These are phyloP conservation scores for Pichia kluyveri DNA, from an alignment of 805 yeast species.

Conservation along the genomic window DNA sequence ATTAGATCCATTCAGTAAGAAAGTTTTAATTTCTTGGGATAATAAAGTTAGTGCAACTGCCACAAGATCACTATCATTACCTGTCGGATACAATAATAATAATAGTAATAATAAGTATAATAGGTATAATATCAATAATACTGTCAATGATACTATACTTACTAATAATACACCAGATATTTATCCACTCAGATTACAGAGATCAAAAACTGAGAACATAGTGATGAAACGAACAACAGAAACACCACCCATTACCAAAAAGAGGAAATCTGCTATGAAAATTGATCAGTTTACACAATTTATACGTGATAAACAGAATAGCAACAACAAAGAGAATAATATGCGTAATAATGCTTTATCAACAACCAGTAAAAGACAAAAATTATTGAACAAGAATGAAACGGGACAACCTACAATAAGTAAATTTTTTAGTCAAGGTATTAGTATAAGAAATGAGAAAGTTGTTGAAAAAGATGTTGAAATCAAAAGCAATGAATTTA, in stretches of 20 bases:
- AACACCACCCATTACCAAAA: not conserved
- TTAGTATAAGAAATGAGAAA: not conserved
- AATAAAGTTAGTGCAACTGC: slow-evolving; percentile 18
- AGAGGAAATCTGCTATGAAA: slow-evolving; percentile 14
- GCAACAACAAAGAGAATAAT: not conserved
- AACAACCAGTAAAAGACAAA: slow-evolving; percentile 21
- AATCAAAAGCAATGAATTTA: not conserved
- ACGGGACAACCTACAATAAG: slow-evolving; percentile 10
- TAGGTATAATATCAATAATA: too few relatives aligned
- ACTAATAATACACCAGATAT: too few relatives aligned
- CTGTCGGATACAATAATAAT: not conserved
- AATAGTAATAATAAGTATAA: not conserved
- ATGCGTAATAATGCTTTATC: slow-evolving; percentile 5
- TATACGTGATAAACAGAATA: slow-evolving; percentile 2
- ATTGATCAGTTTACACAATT: slow-evolving; percentile 17
- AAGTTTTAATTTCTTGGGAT: slow-evolving; percentile 39
- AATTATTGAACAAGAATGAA: slow-evolving; percentile 13
- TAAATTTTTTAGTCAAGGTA: slow-evolving; percentile 11
- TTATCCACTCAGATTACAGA: not conserved
- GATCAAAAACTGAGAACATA: slow-evolving; percentile 1
- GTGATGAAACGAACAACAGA: not conserved
- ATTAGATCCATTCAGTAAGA: slow-evolving; percentile 54
- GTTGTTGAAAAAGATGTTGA: not conserved
- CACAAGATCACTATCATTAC: slow-evolving; percentile 3
- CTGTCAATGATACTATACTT: too few relatives aligned